Conservation (phyloP, 2,329 filamentous ascomycete species). For the Paraconiothyrium sp. region DNA sequence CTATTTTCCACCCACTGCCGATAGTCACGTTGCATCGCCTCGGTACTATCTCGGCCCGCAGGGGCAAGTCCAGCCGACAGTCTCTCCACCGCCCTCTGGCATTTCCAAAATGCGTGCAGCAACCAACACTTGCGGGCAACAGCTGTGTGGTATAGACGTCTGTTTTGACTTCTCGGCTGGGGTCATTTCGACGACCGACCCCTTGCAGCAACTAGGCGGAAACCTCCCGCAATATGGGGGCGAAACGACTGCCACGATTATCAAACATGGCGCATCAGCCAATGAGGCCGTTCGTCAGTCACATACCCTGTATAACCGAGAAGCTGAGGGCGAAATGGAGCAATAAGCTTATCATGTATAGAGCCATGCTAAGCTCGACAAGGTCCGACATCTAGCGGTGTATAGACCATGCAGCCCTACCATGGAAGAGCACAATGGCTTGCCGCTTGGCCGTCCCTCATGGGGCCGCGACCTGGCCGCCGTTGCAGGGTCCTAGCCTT, state of each 20-base stretch:
- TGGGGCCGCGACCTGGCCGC: constrained; percentile 26
- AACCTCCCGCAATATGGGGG: constrained; percentile 7
- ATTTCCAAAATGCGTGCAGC: not conserved
- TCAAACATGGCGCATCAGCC: constrained; percentile 4
- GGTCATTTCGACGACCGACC: not conserved
- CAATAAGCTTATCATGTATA: constrained; percentile 42
- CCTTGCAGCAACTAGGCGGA: constrained; percentile 5
- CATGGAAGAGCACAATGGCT: constrained; percentile 18
- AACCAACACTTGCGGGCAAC: not conserved
- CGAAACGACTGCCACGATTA: constrained; percentile 1
- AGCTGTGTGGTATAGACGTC: not conserved
- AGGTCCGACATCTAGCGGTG: constrained; percentile 35
- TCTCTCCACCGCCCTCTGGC: constrained; percentile 1
- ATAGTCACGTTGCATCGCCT: constrained; percentile 18
- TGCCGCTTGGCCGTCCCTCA: constrained; percentile 25
- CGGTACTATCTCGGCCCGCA: constrained; percentile 8
- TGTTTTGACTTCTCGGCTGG: not conserved
- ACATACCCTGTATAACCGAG: constrained; percentile 17
- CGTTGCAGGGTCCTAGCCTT: constrained; percentile 30
- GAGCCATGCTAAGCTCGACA: constrained; percentile 22
- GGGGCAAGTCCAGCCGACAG: constrained; percentile 12
- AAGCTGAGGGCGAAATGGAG: constrained; percentile 31
- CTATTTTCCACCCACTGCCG: constrained; percentile 11
- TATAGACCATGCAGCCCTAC: constrained; percentile 42
- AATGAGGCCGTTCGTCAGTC: constrained; percentile 16